A percentile compares a stretch with the other conserved stretches of the same genome.
phyloP scores from a whole-genome alignment of 2,329 filamentous ascomycete genomes.

The Phoma sp. region DNA sequence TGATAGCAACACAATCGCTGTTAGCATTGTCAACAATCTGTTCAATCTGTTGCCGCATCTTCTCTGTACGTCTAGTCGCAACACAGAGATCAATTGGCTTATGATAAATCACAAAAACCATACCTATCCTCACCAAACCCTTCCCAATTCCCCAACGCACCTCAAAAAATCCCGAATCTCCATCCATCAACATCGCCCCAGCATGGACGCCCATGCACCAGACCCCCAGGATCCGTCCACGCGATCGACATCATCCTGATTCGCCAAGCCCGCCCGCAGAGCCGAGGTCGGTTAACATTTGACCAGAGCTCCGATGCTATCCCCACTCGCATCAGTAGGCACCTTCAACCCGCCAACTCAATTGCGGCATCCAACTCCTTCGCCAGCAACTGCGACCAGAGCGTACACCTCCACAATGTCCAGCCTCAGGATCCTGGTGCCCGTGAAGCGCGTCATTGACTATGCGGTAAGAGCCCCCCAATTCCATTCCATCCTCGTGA shows the following conservation, averaged over 20 bases:
- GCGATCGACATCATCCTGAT: constrained; percentile 2
- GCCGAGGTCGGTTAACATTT: constrained; percentile 25
- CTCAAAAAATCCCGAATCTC: too few relatives aligned
- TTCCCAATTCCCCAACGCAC: too few relatives aligned
- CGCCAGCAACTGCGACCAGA: neutral
- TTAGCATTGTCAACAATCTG: too few relatives aligned
- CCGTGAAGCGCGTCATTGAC: constrained; percentile 64
- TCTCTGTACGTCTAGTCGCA: too few relatives aligned
- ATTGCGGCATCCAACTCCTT: constrained; percentile 14
- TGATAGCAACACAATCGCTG: too few relatives aligned
- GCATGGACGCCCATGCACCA: too few relatives aligned
- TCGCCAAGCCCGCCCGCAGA: constrained; percentile 22
- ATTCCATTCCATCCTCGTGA: neutral
- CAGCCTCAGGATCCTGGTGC: constrained; percentile 60
- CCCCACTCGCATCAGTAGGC: constrained; percentile 21
- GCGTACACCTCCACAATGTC: constrained; percentile 46
- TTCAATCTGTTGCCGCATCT: too few relatives aligned
- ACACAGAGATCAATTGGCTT: too few relatives aligned
- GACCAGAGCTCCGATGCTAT: constrained; percentile 26
- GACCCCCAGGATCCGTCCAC: too few relatives aligned
- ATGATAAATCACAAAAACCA: too few relatives aligned
- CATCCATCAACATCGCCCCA: too few relatives aligned
- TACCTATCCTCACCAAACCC: too few relatives aligned
- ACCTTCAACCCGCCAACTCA: constrained; percentile 1
- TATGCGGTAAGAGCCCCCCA: constrained; percentile 60